Base-by-base conservation (phyloP, 1,284 basidiomycete species). In the Sanghuangporus weigelae region DNA sequence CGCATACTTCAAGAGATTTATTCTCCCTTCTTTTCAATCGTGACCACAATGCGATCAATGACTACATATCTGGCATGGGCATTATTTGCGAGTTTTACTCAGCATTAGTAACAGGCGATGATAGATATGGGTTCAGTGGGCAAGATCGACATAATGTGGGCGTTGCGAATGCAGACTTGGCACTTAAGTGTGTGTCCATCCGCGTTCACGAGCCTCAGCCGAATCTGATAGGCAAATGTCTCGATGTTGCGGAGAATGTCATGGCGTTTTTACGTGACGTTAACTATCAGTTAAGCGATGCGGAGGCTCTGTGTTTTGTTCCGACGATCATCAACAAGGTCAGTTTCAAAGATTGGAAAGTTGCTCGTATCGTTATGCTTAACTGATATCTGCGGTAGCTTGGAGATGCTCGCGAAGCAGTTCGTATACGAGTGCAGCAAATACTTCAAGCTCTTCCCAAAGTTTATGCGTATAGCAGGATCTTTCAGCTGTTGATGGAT, bases 1-100 rank as follows among this genome's bases (percentile, higher is more conserved):
- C 87, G 1, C 84, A 92, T 70, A 81, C 85, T 12, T 90, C 90
- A 11, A 87, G 88, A 63, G 90, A 94, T 6, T 77, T 98, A 3
- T 74, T 91, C n/a, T 77, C 83, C 5, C 84, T 86, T 42, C 81
- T 99, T 51, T 99, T 99, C 79, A 97, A 95, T 72, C 93, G 92
- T 68, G 96, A 98, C 72, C 96, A 99, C 74, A 93, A 92, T 68
- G 93, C 95, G 1, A 90, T 99, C 68, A 96, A 95, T 71, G 97
- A 99, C 73, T 90, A 92, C 70, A 84, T 98, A 64, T 80, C 83
- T 26, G 97, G 91, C 0, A 77, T 99, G 59, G 79, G 82, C 1
- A 80, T 81, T 58, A 80, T 96, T 51, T 81, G 87, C 66, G 90
- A 96, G 36, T 88, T 95, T 72, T 94, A 90, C 77, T 76, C 81